Percentiles rank a stretch among this genome's conserved stretches.
phyloP scores from a whole-genome alignment of 2,329 filamentous ascomycete species.

The Penicillium decumbens region DNA sequence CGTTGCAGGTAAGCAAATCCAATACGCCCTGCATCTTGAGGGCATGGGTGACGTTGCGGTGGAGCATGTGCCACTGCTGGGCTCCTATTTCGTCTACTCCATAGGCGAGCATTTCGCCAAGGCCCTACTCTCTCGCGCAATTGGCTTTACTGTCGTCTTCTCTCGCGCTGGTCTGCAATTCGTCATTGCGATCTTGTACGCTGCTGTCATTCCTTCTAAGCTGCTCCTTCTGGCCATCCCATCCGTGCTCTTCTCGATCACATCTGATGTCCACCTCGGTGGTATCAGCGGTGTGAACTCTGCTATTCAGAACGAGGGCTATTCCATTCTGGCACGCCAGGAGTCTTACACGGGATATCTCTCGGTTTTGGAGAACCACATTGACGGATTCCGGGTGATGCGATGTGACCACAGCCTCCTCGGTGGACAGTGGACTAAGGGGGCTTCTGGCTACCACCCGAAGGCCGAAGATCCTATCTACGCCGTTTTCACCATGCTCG shows the following conservation, averaged over 20 bases:
- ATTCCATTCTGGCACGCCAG: constrained; percentile 69
- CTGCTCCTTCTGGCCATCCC: constrained; percentile 64
- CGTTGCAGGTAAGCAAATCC: constrained; percentile 60
- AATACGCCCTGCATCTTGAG: constrained; percentile 54
- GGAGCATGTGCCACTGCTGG: constrained; percentile 62
- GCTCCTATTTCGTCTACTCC: constrained; percentile 62
- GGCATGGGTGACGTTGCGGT: constrained; percentile 54
- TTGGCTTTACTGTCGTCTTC: constrained; percentile 61
- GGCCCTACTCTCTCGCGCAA: constrained; percentile 43
- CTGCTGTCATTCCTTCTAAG: constrained; percentile 63
- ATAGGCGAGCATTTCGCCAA: constrained; percentile 41
- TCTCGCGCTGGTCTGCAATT: constrained; percentile 70
- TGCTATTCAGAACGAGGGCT: constrained; percentile 62
- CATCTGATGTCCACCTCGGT: constrained; percentile 69
- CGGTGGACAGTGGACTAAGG: constrained; percentile 78
- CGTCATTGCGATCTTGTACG: constrained; percentile 60
- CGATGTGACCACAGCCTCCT: constrained; percentile 92
- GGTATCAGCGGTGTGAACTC: constrained; percentile 61
- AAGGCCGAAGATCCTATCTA: constrained; percentile 80
- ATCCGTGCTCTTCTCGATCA: constrained; percentile 58
- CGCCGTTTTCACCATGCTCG: constrained; percentile 91
- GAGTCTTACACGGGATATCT: constrained; percentile 91
- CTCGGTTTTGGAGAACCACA: constrained; percentile 74
- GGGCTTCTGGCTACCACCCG: constrained; percentile 48
- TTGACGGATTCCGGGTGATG: constrained; percentile 71